Conservation (phyloP, 1,139 yeast species). For the Geotrichum citri-aurantii region DNA sequence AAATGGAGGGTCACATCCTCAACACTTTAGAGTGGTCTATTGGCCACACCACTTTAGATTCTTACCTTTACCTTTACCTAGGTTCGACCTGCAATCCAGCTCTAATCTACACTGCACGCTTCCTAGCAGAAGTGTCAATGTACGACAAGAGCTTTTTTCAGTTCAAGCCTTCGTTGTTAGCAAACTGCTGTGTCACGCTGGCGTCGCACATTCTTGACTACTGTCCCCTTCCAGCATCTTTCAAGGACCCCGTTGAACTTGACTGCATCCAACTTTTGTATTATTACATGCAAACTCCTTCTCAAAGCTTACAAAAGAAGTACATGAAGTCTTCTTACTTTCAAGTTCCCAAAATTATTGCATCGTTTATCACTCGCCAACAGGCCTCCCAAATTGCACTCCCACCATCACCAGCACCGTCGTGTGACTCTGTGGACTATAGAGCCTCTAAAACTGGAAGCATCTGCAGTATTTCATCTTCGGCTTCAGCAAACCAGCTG, state of each 20-base stretch:
- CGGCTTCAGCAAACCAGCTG: slow-evolving; percentile 7
- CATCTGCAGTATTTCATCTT: slow-evolving; percentile 16
- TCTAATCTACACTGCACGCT: slow-evolving; percentile 44
- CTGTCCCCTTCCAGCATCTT: slow-evolving; percentile 11
- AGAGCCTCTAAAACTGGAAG: slow-evolving; percentile 22
- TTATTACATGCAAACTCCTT: slow-evolving; percentile 35
- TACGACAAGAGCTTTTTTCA: slow-evolving; percentile 65
- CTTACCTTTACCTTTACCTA: slow-evolving; percentile 32
- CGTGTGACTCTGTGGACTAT: slow-evolving; percentile 19
- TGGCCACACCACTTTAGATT: slow-evolving; percentile 49
- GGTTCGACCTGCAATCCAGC: slow-evolving; percentile 27
- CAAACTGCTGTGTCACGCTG: slow-evolving; percentile 63
- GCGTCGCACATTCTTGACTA: slow-evolving; percentile 60
- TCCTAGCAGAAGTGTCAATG: slow-evolving; percentile 70
- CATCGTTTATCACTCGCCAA: slow-evolving; percentile 28
- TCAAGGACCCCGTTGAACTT: slow-evolving; percentile 11
- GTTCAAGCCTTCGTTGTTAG: slow-evolving; percentile 56
- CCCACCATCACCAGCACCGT: slow-evolving; percentile 29
- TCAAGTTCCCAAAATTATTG: slow-evolving; percentile 31
- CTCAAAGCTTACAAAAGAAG: slow-evolving; percentile 36
- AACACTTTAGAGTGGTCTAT: slow-evolving; percentile 83
- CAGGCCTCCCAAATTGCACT: slow-evolving; percentile 19
- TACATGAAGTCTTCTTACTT: slow-evolving; percentile 30
- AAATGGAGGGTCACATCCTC: slow-evolving; percentile 91
- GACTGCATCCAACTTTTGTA: slow-evolving; percentile 27